Base-by-base conservation (phyloP, 305 asterid species). In the Solanum aculeatissimum region DNA sequence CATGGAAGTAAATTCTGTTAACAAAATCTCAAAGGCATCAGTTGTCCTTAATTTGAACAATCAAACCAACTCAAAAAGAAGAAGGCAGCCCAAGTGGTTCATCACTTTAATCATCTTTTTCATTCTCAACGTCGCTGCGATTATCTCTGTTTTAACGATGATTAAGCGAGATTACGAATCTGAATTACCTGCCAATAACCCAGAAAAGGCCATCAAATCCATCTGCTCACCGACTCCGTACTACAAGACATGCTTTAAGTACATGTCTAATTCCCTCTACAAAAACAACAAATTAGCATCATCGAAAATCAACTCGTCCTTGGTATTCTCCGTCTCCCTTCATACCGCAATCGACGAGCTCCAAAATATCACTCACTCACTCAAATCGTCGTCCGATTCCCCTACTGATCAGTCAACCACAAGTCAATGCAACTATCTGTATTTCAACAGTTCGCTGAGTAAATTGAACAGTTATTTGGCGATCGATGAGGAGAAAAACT, bases 401-500 rank as follows among this genome's bases (percentile, higher is more conserved):
- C 72, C 63, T 45, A 45, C 35, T 8, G 83, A 43, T 74, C 60
- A 68, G 43, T 69, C 72, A 42, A 80, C 81, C 19, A 23, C 43
- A 13, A 32, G 58, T 19, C 63, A 53, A 51, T 91, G 92, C 86
- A 15, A 84, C 86, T 40, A 70, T 25, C 72, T 83, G 27, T 9
- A 38, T 69, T 15, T 90, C 85, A 54, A 62, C 49, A 85, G 55
- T 78, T 81, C 91, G 4, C 3, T 85, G 84, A 72, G 89, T 81
- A 89, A 81, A 83, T 86, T 91, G 89, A 49, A 55, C n/a, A 15
- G 40, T 25, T 68, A 86, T 1, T 38, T 89, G 75, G 87, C 78
- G 58, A 18, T 65, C 1, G 16, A 27, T 19, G 86, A 29, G 47
- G 57, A 80, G 85, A 71, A 83, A 83, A 85, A 68, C 84, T 85